A percentile compares a stretch with the other conserved stretches of the same genome.
These are phyloP conservation scores for Kurtzmaniella quercitrusa DNA, from an alignment of 1,139 yeast genomes.

Conservation along the genomic window DNA sequence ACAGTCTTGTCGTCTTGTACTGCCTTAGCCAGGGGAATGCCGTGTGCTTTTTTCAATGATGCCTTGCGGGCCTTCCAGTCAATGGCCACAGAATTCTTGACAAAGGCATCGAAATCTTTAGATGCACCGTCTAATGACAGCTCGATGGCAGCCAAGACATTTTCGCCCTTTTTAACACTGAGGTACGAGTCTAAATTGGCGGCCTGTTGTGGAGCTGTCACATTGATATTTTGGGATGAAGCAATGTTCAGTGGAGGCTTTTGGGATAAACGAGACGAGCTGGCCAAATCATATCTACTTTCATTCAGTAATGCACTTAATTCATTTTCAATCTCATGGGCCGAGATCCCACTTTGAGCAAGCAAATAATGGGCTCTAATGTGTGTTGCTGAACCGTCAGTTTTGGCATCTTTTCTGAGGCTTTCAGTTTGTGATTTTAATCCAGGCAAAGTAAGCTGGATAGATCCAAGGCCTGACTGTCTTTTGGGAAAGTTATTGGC, in stretches of 20 bases:
- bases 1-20: neutral
- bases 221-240: neutral
- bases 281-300: neutral
- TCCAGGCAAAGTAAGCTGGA: conserved; percentile 74
- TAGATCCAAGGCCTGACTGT: conserved; percentile 62
- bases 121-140: conserved; percentile 73
- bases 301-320: conserved; percentile 27
- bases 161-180: conserved; percentile 74
- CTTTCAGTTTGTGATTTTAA: conserved; percentile 66
- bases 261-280: neutral
- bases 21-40: conserved; percentile 28
- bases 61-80: conserved; percentile 84
- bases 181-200: conserved; percentile 51
- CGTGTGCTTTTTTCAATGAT: conserved; percentile 67
- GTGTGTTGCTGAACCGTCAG: neutral
- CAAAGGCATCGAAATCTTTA: conserved; percentile 74
- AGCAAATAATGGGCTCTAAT: conserved; percentile 88
- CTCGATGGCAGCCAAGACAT: conserved; percentile 78
- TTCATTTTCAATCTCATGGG: conserved; percentile 80
- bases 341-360: conserved; percentile 86
- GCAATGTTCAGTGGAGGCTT: neutral
- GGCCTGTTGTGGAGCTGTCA: neutral
- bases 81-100: conserved; percentile 65
- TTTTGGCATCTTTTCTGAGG: conserved; percentile 36
- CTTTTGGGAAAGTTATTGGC: conserved; percentile 67